Evolutionary conservation across 192 early-diverging fungal genomes (phyloP).

Genomic region (Coemansia sp.): DNA sequence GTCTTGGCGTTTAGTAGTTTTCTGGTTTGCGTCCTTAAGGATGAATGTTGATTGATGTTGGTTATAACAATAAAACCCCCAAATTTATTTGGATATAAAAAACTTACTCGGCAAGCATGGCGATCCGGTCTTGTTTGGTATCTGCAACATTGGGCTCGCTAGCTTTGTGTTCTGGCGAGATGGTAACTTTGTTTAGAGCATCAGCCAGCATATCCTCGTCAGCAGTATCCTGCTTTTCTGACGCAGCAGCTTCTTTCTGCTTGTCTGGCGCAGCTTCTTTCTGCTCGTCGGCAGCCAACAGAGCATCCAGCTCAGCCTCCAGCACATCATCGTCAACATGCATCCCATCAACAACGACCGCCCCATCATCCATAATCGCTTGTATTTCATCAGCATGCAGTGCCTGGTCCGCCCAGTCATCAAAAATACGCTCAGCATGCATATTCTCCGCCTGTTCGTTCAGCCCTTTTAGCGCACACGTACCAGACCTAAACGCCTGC

Average conservation of each 20-base stretch:
- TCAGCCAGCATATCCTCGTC: conserved; percentile 13
- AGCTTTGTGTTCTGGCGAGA: not conserved
- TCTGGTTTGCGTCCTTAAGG: too few relatives aligned
- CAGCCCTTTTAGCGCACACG: conserved; percentile 17
- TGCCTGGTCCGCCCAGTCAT: conserved; percentile 35
- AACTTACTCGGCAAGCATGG: conserved; percentile 2
- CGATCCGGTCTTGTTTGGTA: not conserved
- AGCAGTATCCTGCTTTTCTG: not conserved
- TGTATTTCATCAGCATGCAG: conserved; percentile 21
- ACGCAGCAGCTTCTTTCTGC: too few relatives aligned
- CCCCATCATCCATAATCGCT: conserved; percentile 10
- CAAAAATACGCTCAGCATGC: conserved; percentile 15
- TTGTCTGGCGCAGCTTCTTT: too few relatives aligned
- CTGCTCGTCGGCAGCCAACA: conserved; percentile 18
- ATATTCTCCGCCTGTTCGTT: conserved; percentile 14
- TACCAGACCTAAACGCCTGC: conserved; percentile 27
- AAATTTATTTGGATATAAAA: not conserved
- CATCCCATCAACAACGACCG: not conserved
- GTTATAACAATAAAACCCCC: too few relatives aligned
- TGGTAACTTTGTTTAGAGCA: conserved; percentile 15
- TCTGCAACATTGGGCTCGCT: not conserved
- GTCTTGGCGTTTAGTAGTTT: too few relatives aligned
- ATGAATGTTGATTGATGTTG: too few relatives aligned
- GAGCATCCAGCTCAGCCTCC: conserved; percentile 41
- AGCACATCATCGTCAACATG: conserved; percentile 20